Evolutionary conservation across 169 alveolate species (phyloP).

Genomic region (Cyclospora cayetanensis): DNA sequence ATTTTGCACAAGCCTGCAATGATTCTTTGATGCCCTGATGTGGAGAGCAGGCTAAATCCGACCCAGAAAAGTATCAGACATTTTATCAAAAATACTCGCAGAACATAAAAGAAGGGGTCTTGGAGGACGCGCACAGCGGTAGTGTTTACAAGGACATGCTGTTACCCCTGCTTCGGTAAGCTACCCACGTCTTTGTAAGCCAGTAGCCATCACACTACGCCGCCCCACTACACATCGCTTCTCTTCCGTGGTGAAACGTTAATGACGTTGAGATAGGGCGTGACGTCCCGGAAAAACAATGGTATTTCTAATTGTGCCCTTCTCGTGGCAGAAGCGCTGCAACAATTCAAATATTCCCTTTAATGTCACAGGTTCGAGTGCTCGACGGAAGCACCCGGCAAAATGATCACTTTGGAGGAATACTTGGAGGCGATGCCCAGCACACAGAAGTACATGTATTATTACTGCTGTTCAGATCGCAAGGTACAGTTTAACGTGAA

Average conservation of each 20-base stretch:
- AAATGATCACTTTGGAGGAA: constrained; percentile 78
- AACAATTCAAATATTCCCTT: too few relatives aligned
- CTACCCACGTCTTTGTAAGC: not conserved
- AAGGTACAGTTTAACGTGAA: not conserved
- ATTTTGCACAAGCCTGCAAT: not conserved
- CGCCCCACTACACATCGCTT: not conserved
- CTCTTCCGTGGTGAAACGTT: not conserved
- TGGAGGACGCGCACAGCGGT: constrained; percentile 72
- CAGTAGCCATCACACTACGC: not conserved
- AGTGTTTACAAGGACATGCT: constrained; percentile 58
- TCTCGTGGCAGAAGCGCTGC: not conserved
- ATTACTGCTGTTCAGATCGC: constrained; percentile 83
- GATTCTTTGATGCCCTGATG: not conserved
- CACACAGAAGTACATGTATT: constrained; percentile 88
- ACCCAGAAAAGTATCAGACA: constrained; percentile 84
- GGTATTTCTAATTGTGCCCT: not conserved
- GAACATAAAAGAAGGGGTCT: constrained; percentile 84
- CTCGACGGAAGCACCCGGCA: constrained; percentile 68
- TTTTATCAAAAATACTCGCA: constrained; percentile 87
- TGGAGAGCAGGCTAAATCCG: constrained; percentile 74
- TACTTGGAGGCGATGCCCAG: constrained; percentile 81
- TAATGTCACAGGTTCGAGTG: constrained; percentile 41
- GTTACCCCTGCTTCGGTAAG: constrained; percentile 69
- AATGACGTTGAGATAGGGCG: not conserved
- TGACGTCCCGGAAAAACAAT: not conserved